A percentile compares a stretch with the other conserved stretches of the same genome.
phyloP scores from a whole-genome alignment of 768 basidiomycete genomes.

The Hericium coralloides region DNA sequence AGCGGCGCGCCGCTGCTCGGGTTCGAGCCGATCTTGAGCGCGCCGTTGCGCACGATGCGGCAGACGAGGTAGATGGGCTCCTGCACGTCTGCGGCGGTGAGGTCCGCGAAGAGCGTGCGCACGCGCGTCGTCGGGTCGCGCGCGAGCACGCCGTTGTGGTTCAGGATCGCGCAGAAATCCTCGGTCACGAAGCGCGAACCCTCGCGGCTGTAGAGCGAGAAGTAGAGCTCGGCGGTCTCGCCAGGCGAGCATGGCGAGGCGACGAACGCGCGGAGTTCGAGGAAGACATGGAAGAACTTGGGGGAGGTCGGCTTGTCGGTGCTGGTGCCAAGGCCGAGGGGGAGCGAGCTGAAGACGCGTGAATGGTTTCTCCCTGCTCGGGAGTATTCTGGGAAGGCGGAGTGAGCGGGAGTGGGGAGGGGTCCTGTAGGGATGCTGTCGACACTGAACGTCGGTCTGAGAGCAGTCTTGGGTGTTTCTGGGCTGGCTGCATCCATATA shows the following conservation, averaged over 20 bases:
- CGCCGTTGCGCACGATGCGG: slow-evolving; percentile 80
- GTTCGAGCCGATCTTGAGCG: slow-evolving; percentile 62
- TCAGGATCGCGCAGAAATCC: slow-evolving; percentile 83
- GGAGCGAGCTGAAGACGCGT: slow-evolving; percentile 21
- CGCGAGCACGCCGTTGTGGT: slow-evolving; percentile 85
- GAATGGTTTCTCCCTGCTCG: slow-evolving; percentile 25
- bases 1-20: slow-evolving; percentile 38
- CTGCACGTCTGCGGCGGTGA: slow-evolving; percentile 79
- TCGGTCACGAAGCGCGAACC: slow-evolving; percentile 87
- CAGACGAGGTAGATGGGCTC: slow-evolving; percentile 87
- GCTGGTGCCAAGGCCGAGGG: slow-evolving; percentile 17
- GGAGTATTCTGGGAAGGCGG: slow-evolving; percentile 59
- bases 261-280: slow-evolving; percentile 88
- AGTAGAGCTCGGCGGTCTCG: slow-evolving; percentile 88
- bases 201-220: slow-evolving; percentile 84
- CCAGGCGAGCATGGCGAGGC: slow-evolving; percentile 86
- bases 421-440: slow-evolving; percentile 37
- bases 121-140: slow-evolving; percentile 68
- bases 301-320: slow-evolving; percentile 34
- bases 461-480: slow-evolving; percentile 24
- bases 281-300: slow-evolving; percentile 83
- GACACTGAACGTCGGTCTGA: slow-evolving; percentile 30
- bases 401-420: slow-evolving; percentile 54
- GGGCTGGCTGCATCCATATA: slow-evolving; percentile 44
- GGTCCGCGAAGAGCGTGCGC: slow-evolving; percentile 83